Evolutionary conservation across 768 basidiomycete genomes (phyloP), one percentile per base, ranked within the genome.

Genomic region (Udeniomyces megalosporus): DNA sequence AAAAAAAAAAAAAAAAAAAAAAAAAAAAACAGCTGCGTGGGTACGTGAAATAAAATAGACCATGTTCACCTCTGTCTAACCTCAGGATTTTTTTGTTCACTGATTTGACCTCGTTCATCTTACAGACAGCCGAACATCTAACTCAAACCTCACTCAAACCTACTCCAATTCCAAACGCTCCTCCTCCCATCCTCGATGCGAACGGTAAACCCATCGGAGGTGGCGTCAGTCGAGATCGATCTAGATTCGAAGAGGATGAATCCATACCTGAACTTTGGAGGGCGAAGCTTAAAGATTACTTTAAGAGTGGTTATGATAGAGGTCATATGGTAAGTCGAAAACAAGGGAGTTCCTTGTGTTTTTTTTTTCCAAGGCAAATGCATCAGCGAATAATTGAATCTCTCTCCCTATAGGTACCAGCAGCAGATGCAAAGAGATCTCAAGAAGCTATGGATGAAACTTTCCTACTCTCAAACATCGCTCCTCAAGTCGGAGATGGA

Each of bases 371-470:
- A n/a, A n/a, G n/a, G n/a, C n/a, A 1, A 28, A 3, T 7, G 12
- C 17, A 29, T 7, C 17, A 20, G 47, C 31, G 29, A 17, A 28
- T 46, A 38, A 15, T 61, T 53, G 48, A 52, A 22, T 14, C 52
- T 42, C 20, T 12, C 60, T 68, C 53, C 51, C 29, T 34, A 62
- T 88, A 88, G 89, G 90, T 93, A 0, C 91, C 92, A 35, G 93
- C 93, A 22, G 93, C 93, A 32, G 95, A 99, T 74, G 92, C 90
- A 8, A 97, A 92, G 72, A 74, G 77, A 34, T 89, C 87, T 17
- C 90, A 91, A 79, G 79, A 80, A 60, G 93, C 93, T 11, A 97
- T 96, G 93, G 74, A 96, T 71, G 91, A 99, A 75, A 99, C 93
- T 0, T 99, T 99, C 73, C 76, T 88, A 38, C 75, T 99, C 49